These are phyloP conservation scores for Noccaea bulbosa DNA, from an alignment of 345 rosid genomes.

Conservation along the genomic window DNA sequence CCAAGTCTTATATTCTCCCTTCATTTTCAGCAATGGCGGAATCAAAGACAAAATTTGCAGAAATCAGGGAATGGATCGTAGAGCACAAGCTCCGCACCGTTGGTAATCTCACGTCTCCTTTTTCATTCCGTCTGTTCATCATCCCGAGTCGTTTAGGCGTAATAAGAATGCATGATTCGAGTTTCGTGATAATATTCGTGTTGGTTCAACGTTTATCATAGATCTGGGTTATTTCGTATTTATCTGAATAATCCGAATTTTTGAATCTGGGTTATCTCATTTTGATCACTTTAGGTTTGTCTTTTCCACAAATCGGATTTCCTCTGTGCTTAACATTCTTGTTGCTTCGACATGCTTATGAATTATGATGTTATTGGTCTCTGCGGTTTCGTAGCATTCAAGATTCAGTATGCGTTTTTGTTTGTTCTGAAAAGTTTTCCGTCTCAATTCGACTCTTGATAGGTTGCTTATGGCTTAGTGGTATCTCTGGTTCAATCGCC, in stretches of 20 bases:
- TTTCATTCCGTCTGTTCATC: neutral
- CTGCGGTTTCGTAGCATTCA: neutral
- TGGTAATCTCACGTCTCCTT: slow-evolving; percentile 51
- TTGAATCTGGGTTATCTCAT: slow-evolving; percentile 10
- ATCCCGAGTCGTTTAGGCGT: slow-evolving; percentile 15
- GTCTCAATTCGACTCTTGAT: neutral
- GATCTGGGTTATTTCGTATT: slow-evolving; percentile 5
- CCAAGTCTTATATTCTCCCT: neutral
- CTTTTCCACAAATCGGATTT: neutral
- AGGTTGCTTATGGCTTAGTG: slow-evolving; percentile 93
- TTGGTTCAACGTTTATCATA: neutral
- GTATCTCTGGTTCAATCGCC: slow-evolving; percentile 80
- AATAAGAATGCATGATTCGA: neutral
- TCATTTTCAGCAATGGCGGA: slow-evolving; percentile 59
- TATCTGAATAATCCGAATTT: neutral
- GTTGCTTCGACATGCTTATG: neutral
- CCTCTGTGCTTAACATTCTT: neutral
- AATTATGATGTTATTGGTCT: too few species aligned
- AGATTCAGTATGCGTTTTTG: neutral
- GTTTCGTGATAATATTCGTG: neutral
- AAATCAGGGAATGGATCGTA: slow-evolving; percentile 73
- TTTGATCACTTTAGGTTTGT: neutral
- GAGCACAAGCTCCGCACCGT: slow-evolving; percentile 94
- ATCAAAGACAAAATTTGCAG: slow-evolving; percentile 58
- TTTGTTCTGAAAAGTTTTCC: neutral